phyloP scores from a whole-genome alignment of 805 yeast species.

The Candida vaughaniae region DNA sequence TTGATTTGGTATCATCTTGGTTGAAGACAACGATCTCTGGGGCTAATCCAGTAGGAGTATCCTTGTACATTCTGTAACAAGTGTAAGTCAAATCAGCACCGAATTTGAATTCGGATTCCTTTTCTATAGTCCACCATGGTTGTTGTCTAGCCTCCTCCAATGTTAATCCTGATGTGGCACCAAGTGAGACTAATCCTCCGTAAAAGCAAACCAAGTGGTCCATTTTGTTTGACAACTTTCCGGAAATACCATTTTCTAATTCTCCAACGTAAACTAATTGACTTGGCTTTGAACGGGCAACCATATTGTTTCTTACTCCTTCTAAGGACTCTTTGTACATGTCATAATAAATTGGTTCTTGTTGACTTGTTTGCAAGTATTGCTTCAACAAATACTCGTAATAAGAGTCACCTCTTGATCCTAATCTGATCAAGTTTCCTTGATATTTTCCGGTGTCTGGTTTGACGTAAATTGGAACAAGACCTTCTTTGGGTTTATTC shows the following conservation, averaged over 20 bases:
- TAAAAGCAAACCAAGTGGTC: slow-evolving; percentile 91
- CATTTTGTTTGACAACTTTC: slow-evolving; percentile 69
- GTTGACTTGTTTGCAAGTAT: slow-evolving; percentile 70
- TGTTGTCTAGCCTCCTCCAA: slow-evolving; percentile 52
- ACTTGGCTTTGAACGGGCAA: slow-evolving; percentile 59
- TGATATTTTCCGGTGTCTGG: slow-evolving; percentile 73
- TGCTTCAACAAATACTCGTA: slow-evolving; percentile 88
- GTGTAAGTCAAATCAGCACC: slow-evolving; percentile 76
- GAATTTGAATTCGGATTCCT: slow-evolving; percentile 62
- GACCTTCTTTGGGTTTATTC: slow-evolving; percentile 65
- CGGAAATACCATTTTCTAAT: slow-evolving; percentile 63
- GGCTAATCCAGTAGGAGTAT: slow-evolving; percentile 70
- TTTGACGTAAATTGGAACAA: slow-evolving; percentile 76
- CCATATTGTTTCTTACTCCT: slow-evolving; percentile 71
- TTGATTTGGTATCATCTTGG: slow-evolving; percentile 38
- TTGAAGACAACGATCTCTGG: slow-evolving; percentile 91
- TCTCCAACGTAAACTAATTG: slow-evolving; percentile 75
- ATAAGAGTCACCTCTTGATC: slow-evolving; percentile 91
- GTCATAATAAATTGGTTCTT: slow-evolving; percentile 58
- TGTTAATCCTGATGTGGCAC: slow-evolving; percentile 78
- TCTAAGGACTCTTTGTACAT: slow-evolving; percentile 76
- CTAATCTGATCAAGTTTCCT: slow-evolving; percentile 69
- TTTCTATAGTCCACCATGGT: slow-evolving; percentile 55
- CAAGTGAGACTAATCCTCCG: slow-evolving; percentile 85
- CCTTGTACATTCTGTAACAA: slow-evolving; percentile 82